Percentiles rank a stretch among this genome's conserved stretches.
Conservation (phyloP, 441 rosid species). For the Erodium trifolium region DNA sequence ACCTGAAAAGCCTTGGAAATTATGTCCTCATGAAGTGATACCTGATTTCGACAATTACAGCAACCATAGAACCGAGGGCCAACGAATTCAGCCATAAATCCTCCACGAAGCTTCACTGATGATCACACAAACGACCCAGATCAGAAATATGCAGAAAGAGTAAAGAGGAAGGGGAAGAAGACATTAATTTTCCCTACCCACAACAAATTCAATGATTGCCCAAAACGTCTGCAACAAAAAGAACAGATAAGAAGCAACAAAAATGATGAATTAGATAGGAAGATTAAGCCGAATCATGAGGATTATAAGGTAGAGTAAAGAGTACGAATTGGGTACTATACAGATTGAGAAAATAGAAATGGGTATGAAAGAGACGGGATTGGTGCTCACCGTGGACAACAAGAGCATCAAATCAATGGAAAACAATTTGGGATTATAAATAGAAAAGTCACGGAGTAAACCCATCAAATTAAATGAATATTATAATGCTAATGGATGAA, state of each 20-base stretch:
- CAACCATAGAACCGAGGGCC: constrained; percentile 85
- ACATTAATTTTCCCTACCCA: constrained; percentile 11
- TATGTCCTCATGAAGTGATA: constrained; percentile 75
- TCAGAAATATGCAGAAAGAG: no score
- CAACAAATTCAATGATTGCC: constrained; percentile 13
- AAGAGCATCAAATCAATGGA: not conserved
- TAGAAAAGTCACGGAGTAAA: not conserved
- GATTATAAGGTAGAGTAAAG: constrained; percentile 16
- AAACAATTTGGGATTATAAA: not conserved
- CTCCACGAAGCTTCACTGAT: not conserved
- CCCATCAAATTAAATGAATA: not conserved
- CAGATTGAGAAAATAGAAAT: constrained; percentile 11
- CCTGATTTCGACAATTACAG: constrained; percentile 73
- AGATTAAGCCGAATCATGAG: constrained; percentile 13
- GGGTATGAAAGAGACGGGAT: constrained; percentile 21
- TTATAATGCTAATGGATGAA: constrained; percentile 18
- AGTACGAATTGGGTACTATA: constrained; percentile 12
- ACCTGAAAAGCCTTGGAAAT: constrained; percentile 95
- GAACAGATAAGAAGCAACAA: not conserved
- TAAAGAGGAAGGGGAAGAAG: not conserved
- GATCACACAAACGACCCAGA: not conserved
- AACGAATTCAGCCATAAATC: constrained; percentile 52
- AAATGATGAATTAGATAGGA: constrained; percentile 23
- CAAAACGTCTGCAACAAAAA: not conserved
- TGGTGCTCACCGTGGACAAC: not conserved